Evolutionary conservation across 176 grass and related monocot species (phyloP), one percentile per base, ranked within the genome.

Genomic region (Hyparrhenia diplandra): DNA sequence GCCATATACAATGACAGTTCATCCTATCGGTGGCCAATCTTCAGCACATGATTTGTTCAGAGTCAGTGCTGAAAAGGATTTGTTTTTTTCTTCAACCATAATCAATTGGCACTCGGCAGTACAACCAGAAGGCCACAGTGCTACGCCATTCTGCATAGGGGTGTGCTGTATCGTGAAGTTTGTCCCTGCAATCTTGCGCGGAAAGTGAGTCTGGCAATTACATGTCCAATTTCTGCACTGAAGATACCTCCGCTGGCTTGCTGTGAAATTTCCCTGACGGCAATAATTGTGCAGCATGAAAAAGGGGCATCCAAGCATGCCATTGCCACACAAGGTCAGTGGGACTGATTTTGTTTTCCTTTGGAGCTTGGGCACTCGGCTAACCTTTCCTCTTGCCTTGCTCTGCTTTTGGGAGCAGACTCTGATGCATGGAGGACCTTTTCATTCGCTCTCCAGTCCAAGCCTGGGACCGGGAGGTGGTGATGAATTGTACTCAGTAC

Each of bases 361-460:
- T 67, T n/a, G n/a, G 18, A 1, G 11, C 34, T 32, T n/a, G 18
- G 20, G 20, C 21, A 6, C 52, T 55, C 52, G 51, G 51, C 51
- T 55, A 51, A 52, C 21, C 51, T 55, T 57, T 21, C 9, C 20
- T 10, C 10, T 30, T 3, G 20, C 31, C 70, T 24, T 80, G 69
- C 43, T 62, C 20, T 21, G 13, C 62, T 11, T 81, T 69, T n/a
- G 70, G 70, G 67, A 59, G 77, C 84, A 86, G 27, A 49, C 27
- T 66, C 68, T 42, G 43, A 20, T 80, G 43, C 76, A 66, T 32
- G 24, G 34, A 58, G 32, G 27, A 34, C 25, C 18, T 42, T 80
- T 80, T 41, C 10, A 11, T 27, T 47, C 8, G 11, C 25, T n/a
- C n/a, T n/a, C n/a, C n/a, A n/a, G n/a, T n/a, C n/a, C n/a, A n/a